Evolutionary conservation across 169 alveolate genomes (phyloP), one percentile per base, ranked within the genome.

Genomic region (Hepatocystis sp.): DNA sequence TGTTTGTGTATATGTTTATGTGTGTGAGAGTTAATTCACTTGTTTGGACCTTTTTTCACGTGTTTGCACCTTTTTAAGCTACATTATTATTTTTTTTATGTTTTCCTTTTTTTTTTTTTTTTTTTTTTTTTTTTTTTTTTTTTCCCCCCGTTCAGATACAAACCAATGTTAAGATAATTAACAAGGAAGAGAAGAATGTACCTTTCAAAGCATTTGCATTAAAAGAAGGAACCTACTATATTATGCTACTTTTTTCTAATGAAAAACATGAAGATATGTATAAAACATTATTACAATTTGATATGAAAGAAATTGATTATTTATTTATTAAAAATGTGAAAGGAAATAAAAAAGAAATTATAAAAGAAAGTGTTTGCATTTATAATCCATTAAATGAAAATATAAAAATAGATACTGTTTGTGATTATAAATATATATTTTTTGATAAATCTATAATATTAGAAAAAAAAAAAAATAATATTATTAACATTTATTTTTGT

Each of bases 241-340:
- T 71, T 23, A 56, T 71, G 61, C 30, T 71, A 34, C 42, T 42
- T 36, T 46, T 71, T 27, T 71, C 86, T 23, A 71, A 71, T 56
- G 71, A 71, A 56, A 71, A 71, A 52, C 44, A 71, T 60, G 78
- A 71, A 71, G 86, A 71, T 34, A 64, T 47, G 49, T 71, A 71
- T 71, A 71, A 36, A 63, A 71, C 58, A 19, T 64, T 71, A 49
- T 52, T 71, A 19, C 86, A 71, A 28, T 71, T 71, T 58, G 86
- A 71, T 44, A 71, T 71, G 19, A 36, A 39, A 4, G 58, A 60
- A 71, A 27, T 53, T 8, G 86, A 71, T 17, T 56, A 19, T 28
- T 39, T 71, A 1, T 58, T 53, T 17, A 58, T 60, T 58, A 36
- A 36, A 71, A 71, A 42, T 56, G 51, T 71, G 27, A 56, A 71